Evolutionary conservation across 306 rosid genomes (phyloP), one percentile per base, ranked within the genome.

Genomic region (Ammopiptanthus mongolicus): DNA sequence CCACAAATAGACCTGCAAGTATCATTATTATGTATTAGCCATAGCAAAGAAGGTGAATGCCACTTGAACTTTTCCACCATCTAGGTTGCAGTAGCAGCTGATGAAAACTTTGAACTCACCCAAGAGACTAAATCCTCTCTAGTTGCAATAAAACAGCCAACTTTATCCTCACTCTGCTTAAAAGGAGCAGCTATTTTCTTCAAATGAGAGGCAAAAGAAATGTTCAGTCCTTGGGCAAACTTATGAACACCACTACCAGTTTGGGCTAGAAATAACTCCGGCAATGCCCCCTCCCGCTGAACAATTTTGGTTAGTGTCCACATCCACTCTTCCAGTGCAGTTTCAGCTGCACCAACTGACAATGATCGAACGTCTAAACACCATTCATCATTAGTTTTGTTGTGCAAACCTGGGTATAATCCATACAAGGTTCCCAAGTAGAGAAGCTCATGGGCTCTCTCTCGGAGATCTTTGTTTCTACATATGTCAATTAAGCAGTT

Each of bases 241-340:
- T 86, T 87, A 81, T 92, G 98, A 69, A 84, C 83, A 61, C 97
- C 98, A 0, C 88, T 83, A 15, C 98, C 97, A 0, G 96, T 89
- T 81, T 90, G 99, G 28, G 99, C 98, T 2, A 87, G 80, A 61
- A 92, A 77, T 31, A 85, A 50, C 75, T 83, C 88, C 0, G 97
- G 98, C 51, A 96, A 72, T 12, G 71, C 77, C 83, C 81, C 97
- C 9, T 89, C 77, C 19, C 88, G 82, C 76, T 87, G 88, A 29
- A 90, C 85, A 10, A 96, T 86, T 72, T 88, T 86, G 76, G 82
- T 72, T 22, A 90, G 86, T 19, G 99, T 89, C 73, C 81, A 78
- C 96, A 96, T 88, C 99, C 99, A 96, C 81, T 92, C 98, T 83
- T 92, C 98, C 0, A 92, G 87, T 28, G 96, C 98, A 7, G 99